Base-by-base conservation (phyloP, 805 yeast genomes). In the Myxozyma udenii region DNA sequence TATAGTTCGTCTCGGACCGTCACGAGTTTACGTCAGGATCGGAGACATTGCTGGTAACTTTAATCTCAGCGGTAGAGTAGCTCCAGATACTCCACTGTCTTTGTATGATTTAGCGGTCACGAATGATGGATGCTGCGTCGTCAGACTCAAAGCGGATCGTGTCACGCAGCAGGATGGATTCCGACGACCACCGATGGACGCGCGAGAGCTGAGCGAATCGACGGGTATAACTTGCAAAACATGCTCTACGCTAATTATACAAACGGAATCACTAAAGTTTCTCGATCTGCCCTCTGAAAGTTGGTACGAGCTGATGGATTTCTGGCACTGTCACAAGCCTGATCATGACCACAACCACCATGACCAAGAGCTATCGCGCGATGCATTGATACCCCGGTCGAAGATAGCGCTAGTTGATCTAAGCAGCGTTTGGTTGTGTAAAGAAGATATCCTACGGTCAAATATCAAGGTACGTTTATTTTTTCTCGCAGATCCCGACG, bases 291-390 rank as follows among this genome's bases (percentile, higher is more conserved):
- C 98, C 0, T 85, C 95, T 1, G 97, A 89, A 63, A 73, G 80
- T 44, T 91, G 98, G 98, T 80, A 84, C 12, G 98, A 91, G 65
- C 71, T 93, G 77, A 85, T 91, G 95, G 98, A 91, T 51, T 85
- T 85, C 59, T 91, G 98, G 98, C 97, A 91, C 66, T 91, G 98
- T 65, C 97, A 91, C 50, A 72, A 71, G 50, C 76, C 76, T 28
- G 45, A 44, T 28, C 51, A 48, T 41, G 49, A 48, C 36, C 50
- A 48, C 28, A 14, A 28, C 9, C 33, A 28, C 14, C 9, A 9
- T 28, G 33, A 28, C 9, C 14, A 26, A 7, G 46, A 3, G 16
- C 9, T 42, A 2, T 37, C 56, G 12, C 44, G 39, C 19, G 54
- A 53, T 18, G 41, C 32, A 30, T 43, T 55, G 26, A 39, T 44